Evolutionary conservation across 345 rosid species (phyloP).

Genomic region (Linum usitatissimum): DNA sequence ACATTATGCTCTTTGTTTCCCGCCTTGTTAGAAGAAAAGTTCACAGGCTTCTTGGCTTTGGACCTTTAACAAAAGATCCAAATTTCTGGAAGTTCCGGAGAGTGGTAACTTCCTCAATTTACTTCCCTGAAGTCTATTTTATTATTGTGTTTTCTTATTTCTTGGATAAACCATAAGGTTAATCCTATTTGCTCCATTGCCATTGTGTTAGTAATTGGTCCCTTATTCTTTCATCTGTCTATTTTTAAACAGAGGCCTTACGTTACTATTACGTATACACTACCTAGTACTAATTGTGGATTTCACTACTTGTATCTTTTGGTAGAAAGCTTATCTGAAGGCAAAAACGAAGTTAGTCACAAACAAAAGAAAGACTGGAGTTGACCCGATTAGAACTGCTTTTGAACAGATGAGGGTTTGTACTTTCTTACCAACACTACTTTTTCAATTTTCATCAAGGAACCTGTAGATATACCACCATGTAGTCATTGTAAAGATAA

Average conservation of each 20-base stretch:
- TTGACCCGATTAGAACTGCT: slow-evolving; percentile 80
- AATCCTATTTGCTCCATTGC: neutral
- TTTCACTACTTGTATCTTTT: slow-evolving; percentile 9
- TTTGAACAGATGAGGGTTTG: slow-evolving; percentile 82
- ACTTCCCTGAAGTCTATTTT: slow-evolving; percentile 7
- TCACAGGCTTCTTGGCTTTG: slow-evolving; percentile 67
- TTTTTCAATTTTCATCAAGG: neutral
- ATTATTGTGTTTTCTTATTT: neutral
- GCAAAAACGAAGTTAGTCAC: slow-evolving; percentile 45
- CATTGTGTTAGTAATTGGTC: too few species aligned
- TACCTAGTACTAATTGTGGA: neutral
- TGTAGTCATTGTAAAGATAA: neutral
- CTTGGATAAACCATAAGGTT: slow-evolving; percentile 1
- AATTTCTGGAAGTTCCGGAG: slow-evolving; percentile 55
- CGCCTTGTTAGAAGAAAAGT: slow-evolving; percentile 58
- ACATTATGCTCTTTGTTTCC: slow-evolving; percentile 47
- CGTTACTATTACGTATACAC: neutral
- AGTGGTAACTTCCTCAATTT: slow-evolving; percentile 48
- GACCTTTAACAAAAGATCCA: slow-evolving; percentile 68
- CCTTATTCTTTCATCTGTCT: neutral
- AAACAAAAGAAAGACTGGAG: slow-evolving; percentile 63
- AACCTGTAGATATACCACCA: neutral
- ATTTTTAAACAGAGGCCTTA: neutral
- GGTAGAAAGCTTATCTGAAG: slow-evolving; percentile 64
- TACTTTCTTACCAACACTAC: slow-evolving; percentile 3